These are phyloP conservation scores for Xanthoceras sorbifolium DNA, from an alignment of 345 rosid species.

Conservation along the genomic window DNA sequence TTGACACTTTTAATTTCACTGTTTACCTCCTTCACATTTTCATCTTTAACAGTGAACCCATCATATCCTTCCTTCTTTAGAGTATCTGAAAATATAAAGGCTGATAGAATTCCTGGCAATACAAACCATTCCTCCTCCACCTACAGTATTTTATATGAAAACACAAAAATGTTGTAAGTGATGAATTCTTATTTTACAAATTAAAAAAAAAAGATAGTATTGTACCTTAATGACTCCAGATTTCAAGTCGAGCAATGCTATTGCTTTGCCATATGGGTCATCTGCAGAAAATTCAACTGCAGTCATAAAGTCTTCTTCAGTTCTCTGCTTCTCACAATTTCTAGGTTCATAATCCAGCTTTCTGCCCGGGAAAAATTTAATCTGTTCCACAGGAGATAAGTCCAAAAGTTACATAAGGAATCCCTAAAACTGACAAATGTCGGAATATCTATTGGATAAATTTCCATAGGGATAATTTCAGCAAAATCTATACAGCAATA, in stretches of 20 bases:
- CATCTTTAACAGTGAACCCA: constrained; percentile 25
- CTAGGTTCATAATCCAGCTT: constrained; percentile 77
- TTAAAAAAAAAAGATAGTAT: background rate
- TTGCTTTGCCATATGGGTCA: constrained; percentile 83
- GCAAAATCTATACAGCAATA: background rate
- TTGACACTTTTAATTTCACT: constrained; percentile 18
- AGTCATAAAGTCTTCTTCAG: constrained; percentile 66
- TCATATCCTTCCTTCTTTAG: constrained; percentile 46
- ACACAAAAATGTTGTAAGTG: constrained; percentile 7
- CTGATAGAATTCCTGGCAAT: constrained; percentile 55
- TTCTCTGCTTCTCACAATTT: constrained; percentile 43
- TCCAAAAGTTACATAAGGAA: background rate
- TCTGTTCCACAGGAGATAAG: constrained; percentile 47
- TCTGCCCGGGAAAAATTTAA: constrained; percentile 61
- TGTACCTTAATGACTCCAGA: constrained; percentile 61
- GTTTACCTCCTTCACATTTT: constrained; percentile 29
- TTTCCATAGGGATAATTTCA: background rate
- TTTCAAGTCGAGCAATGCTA: constrained; percentile 78
- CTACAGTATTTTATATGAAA: constrained; percentile 41
- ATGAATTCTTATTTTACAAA: constrained; percentile 3
- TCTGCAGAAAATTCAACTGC: constrained; percentile 74
- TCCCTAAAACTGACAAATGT: background rate
- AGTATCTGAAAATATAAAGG: constrained; percentile 61
- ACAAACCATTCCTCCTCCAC: constrained; percentile 68
- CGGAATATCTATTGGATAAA: background rate